Base-by-base conservation (phyloP, 805 yeast genomes). In the Ogataea methylovora region DNA sequence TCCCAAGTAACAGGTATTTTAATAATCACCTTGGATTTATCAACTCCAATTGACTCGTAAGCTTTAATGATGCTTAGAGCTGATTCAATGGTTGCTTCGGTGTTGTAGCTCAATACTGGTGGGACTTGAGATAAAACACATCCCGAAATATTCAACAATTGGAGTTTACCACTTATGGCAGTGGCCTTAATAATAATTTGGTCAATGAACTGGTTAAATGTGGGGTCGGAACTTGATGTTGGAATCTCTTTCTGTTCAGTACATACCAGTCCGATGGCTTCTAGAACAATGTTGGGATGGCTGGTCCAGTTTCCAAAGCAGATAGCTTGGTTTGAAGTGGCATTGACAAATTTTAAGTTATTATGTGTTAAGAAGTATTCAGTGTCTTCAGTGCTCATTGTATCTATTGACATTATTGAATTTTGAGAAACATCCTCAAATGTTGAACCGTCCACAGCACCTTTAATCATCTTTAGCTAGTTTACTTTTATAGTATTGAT, bases 1-100 rank as follows among this genome's bases (percentile, higher is more conserved):
- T 53, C 60, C 52, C 49, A 58, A n/a, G 60, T 49, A 30, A 60
- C 45, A 18, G 62, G 60, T 31, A 60, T 40, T 37, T 60, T 60
- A 43, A 60, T 57, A 33, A 60, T 51, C 24, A 60, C 59, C 30
- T 40, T 43, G 15, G 46, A 42, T 32, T 45, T 48, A 29, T 52
- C 48, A 18, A 60, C 54, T 3, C 63, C 63, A 5, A 58, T 22
- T 12, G 48, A 54, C 27, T 49, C 56, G 33, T 50, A 60, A 7
- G 60, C 62, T 2, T 36, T 40, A 26, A 58, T 58, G 29, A 57
- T 45, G 3, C 30, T 41, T 20, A 34, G 38, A 8, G 61, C 64
- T 20, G 49, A 42, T 3, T 35, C 36, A 27, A 44, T 44, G 8
- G 55, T 46, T 15, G 40, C 49, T n/a, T 45, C 54, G 1, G 51